Evolutionary conservation across 2,329 filamentous ascomycete species (phyloP), one percentile per base, ranked within the genome.

Genomic region (Colletotrichum aenigma): DNA sequence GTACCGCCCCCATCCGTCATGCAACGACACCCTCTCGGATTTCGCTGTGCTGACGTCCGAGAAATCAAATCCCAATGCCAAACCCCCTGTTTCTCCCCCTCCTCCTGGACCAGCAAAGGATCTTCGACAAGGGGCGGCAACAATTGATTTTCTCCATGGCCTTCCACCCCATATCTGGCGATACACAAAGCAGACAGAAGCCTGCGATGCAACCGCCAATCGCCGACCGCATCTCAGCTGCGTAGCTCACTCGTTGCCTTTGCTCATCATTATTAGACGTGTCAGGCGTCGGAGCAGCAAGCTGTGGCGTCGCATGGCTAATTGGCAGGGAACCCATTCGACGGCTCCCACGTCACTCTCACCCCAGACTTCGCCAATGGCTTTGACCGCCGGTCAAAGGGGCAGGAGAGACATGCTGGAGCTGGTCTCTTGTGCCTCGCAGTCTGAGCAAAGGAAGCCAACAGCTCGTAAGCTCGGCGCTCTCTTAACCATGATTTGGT

Each of bases 341-440:
- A 73, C 32, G 43, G 28, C 64, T 43, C 70, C 70, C 73, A 73
- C 73, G 73, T 75, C 73, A 73, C 34, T 36, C 32, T 58, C 34
- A 43, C 43, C 61, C 62, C 55, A 43, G 68, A 30, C 55, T 21
- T 26, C 34, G 62, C 58, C 26, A 36, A 32, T 32, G 48, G 71
- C 26, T 32, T 55, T 60, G 16, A 60, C n/a, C 32, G 60, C 34
- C 26, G 48, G 24, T 43, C 64, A 52, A 43, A 21, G 18, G 38
- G 30, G 26, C 13, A 60, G 26, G 18, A 67, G 52, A 62, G 36
- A 61, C 32, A 30, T 28, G 62, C 10, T 32, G 24, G 12, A 24
- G 36, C 26, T 55, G 60, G 66, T 28, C 28, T 62, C 21, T 24
- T 24, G n/a, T 26, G 55, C 58, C 38, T 52, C 16, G 6, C 21